Base-by-base conservation (phyloP, 495 filamentous ascomycete species). In the Hypomontagnella monticulosa region DNA sequence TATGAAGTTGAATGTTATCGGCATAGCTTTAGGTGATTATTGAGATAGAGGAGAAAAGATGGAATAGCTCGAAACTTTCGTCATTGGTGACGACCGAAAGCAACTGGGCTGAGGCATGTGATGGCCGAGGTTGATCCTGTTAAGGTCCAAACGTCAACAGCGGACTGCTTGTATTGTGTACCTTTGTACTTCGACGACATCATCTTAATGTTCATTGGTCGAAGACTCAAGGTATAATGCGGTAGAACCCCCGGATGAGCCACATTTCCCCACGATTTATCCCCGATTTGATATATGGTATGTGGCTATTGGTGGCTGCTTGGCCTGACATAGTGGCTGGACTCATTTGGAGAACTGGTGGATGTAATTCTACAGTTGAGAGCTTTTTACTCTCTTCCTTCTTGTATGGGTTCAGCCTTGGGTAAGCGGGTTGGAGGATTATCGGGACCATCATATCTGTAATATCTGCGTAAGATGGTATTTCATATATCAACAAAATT, bases 31-130 rank as follows among this genome's bases (percentile, higher is more conserved):
- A 37, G 9, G 33, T 32, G 12, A 41, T 18, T 8, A 43, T 48
- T 37, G 46, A 60, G 40, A 43, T 15, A 32, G 54, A 61, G 23
- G 30, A 50, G 33, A 57, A 52, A 11, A 57, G 34, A 18, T 34
- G 36, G 52, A 46, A 53, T 41, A 50, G 40, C 11, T 7, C 16
- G 32, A 38, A 48, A 49, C 51, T 61, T 55, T 38, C 62, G 62
- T 65, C 61, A 70, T 66, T 70, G 52, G 57, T 70, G 67, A 66
- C 62, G 62, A 66, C 48, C 62, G 60, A 66, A 66, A 54, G 47
- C 23, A 16, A 58, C 42, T 18, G 46, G 47, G 50, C 51, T 61
- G 57, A 66, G 62, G 62, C 67, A 70, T 70, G 67, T 70, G 67
- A 70, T 51, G 43, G 44, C 67, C 67, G 67, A 70, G 67, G 67